Evolutionary conservation across 768 basidiomycete genomes (phyloP).

Genomic region (Serendipita vermifera): DNA sequence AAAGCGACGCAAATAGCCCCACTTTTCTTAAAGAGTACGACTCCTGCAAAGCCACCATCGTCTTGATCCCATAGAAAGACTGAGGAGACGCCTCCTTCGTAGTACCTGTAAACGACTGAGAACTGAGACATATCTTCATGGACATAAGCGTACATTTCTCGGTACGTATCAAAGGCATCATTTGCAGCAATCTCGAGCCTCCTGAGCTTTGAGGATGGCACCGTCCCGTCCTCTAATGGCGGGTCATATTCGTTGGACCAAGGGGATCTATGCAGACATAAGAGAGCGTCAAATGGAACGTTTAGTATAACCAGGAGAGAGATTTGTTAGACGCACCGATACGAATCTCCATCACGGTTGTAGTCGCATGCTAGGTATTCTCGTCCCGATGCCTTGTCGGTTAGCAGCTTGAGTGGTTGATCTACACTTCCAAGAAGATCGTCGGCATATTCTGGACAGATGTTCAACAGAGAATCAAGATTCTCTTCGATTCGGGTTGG

Average conservation of each 20-base stretch:
- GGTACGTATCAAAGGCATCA: slow-evolving; percentile 93
- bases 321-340: slow-evolving; percentile 60
- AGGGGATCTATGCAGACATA: slow-evolving; percentile 54
- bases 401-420: slow-evolving; percentile 74
- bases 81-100: slow-evolving; percentile 92
- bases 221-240: slow-evolving; percentile 76
- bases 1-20: not conserved
- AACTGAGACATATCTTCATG: not conserved
- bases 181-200: slow-evolving; percentile 89
- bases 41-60: slow-evolving; percentile 92
- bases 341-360: slow-evolving; percentile 83
- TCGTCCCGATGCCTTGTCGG: slow-evolving; percentile 65
- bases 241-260: slow-evolving; percentile 98
- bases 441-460: slow-evolving; percentile 88
- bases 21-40: slow-evolving; percentile 94
- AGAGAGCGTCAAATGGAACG: not conserved
- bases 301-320: not conserved
- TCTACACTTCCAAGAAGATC: slow-evolving; percentile 92
- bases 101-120: slow-evolving; percentile 52
- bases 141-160: slow-evolving; percentile 60
- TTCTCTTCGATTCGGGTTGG: slow-evolving; percentile 82
- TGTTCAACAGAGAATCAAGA: slow-evolving; percentile 61
- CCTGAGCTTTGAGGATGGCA: slow-evolving; percentile 70
- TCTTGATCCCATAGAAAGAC: slow-evolving; percentile 98
- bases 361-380: slow-evolving; percentile 94